Evolutionary conservation across 2,329 filamentous ascomycete genomes (phyloP), one percentile per base, ranked within the genome.

Genomic region (Fusarium domesticum): DNA sequence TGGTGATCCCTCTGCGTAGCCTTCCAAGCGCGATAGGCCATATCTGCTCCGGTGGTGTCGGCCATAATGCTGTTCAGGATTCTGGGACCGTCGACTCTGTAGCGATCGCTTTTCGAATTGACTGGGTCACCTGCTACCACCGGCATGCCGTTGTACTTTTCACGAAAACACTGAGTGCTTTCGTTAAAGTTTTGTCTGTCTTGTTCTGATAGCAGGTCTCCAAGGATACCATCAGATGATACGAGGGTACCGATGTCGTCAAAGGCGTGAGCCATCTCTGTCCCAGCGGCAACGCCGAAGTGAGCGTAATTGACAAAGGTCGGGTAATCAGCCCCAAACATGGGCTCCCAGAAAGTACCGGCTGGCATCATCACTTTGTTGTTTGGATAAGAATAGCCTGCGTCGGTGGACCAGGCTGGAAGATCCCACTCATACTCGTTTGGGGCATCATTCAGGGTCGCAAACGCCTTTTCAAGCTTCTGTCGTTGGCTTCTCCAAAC

Each of bases 11-110:
- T 6, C 5, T 34, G 12, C 4, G n/a, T 12, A 14, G 6, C 19
- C 59, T 79, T 76, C 79, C 79, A 83, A 2, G 79, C 78, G 31
- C 71, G 67, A 61, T 77, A 83, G 1, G 78, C 70, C 1, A 76
- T 76, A 16, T 73, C 70, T 2, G 81, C 57, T 6, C 80, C 80
- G 18, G 45, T 39, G 6, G 41, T 47, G 20, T 47, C 46, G 11
- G 43, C 47, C 2, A 53, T 43, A 23, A 37, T 37, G 8, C 35
- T 30, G 38, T 45, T 37, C 2, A 47, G 18, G 6, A 51, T 28
- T 6, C 31, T 10, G 6, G 15, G 28, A 6, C 37, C 42, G 7
- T 47, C 30, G 32, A 50, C 3, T 6, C 5, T 76, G 25, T 32
- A 32, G 6, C 32, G 18, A 6, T 38, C 28, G n/a, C 23, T 20